Conservation (phyloP, 495 filamentous ascomycete species). For the Cercophora scortea region DNA sequence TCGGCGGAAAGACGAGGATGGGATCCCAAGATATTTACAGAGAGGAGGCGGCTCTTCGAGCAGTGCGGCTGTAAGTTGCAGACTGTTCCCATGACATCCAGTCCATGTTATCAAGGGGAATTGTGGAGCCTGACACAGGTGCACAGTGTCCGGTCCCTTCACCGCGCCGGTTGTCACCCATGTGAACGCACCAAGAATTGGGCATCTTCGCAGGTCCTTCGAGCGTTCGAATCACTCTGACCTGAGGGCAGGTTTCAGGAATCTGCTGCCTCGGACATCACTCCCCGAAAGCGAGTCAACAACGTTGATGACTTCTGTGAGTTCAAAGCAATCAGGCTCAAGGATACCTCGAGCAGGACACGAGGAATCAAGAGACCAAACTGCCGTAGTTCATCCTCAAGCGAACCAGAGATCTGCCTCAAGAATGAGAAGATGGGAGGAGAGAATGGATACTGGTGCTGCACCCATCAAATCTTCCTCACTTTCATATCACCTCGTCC, state of each 20-base stretch:
- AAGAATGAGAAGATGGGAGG: too few species aligned
- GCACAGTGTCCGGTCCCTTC: background rate
- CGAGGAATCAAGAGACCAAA: too few species aligned
- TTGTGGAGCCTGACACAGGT: background rate
- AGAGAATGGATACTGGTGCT: too few species aligned
- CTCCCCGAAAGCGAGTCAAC: too few species aligned
- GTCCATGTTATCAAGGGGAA: background rate
- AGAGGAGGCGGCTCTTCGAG: conserved; percentile 29
- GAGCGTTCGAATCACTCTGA: background rate
- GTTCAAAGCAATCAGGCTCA: too few species aligned
- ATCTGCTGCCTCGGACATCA: background rate
- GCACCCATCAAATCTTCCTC: too few species aligned
- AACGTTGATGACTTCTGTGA: too few species aligned
- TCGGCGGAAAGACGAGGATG: conserved; percentile 7
- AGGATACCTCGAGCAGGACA: too few species aligned
- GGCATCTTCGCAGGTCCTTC: background rate
- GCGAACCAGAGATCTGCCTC: too few species aligned
- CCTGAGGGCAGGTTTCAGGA: background rate
- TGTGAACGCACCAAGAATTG: background rate
- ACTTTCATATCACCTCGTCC: too few species aligned
- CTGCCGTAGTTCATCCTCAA: too few species aligned
- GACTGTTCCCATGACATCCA: too few species aligned
- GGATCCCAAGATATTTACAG: conserved; percentile 20
- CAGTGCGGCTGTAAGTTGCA: background rate
- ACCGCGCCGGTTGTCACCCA: background rate